Conservation (phyloP, 169 alveolate genomes). For the Eimeria sp. region DNA sequence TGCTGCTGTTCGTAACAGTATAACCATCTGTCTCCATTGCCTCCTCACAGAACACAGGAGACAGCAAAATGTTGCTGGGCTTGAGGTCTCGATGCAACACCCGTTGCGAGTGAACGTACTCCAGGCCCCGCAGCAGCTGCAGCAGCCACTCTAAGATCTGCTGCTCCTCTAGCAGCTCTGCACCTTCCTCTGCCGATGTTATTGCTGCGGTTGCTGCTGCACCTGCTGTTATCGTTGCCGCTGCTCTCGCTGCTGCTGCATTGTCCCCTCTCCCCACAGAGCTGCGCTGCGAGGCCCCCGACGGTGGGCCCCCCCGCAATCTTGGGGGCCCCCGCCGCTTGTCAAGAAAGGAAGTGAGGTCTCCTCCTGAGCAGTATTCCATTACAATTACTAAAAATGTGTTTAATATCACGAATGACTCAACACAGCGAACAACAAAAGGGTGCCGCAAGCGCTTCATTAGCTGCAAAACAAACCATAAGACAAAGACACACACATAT, state of each 20-base stretch:
- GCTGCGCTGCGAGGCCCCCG: background rate
- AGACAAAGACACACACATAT: too few relatives aligned
- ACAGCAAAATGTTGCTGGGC: constrained; percentile 95
- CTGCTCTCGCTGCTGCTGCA: background rate
- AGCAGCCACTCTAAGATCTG: constrained; percentile 89
- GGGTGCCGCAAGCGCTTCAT: constrained; percentile 95
- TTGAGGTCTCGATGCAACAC: constrained; percentile 96
- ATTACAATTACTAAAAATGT: constrained; percentile 92
- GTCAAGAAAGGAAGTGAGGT: constrained; percentile 62
- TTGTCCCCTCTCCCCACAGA: background rate
- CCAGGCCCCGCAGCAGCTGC: constrained; percentile 93
- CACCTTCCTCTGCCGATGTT: background rate
- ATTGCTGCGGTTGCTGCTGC: background rate
- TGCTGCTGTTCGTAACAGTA: background rate
- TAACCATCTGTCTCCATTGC: background rate
- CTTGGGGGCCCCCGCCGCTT: constrained; percentile 13
- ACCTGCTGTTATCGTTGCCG: background rate
- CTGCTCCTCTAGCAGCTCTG: constrained; percentile 29
- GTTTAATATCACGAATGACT: constrained; percentile 93
- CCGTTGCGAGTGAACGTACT: constrained; percentile 95
- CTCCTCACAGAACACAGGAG: constrained; percentile 84
- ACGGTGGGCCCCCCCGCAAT: background rate
- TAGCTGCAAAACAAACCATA: constrained; percentile 84
- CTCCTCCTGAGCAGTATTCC: constrained; percentile 97
- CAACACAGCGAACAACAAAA: constrained; percentile 93